phyloP scores from a whole-genome alignment of 73 alveolate species.

The Paramecium pentaurelia region DNA sequence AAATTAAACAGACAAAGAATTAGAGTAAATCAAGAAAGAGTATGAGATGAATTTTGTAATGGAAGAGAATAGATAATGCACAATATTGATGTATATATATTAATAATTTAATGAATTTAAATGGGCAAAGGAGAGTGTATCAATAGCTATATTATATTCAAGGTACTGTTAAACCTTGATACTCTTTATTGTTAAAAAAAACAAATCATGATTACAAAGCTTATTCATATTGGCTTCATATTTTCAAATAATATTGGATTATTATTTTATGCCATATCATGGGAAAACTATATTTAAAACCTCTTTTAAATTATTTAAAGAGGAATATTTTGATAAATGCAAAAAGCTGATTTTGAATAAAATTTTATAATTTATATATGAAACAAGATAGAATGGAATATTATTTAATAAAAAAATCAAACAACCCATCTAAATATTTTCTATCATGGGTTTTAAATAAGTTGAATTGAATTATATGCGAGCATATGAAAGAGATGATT shows the following conservation, averaged over 20 bases:
- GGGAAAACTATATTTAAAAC: no score
- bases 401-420: neutral
- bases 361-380: neutral
- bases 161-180: neutral
- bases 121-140: neutral
- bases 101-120: neutral
- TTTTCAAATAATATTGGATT: no score
- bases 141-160: neutral
- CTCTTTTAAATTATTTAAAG: neutral
- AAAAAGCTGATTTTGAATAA: neutral
- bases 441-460: neutral
- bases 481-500: neutral
- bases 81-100: neutral
- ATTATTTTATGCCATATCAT: no score
- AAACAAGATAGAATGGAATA: neutral
- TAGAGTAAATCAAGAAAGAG: no score
- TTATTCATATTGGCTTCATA: neutral
- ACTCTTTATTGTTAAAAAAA: neutral
- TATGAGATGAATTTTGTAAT: no score
- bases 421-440: neutral
- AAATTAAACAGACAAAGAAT: no score
- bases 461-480: neutral
- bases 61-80: no score
- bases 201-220: conserved; percentile 1
- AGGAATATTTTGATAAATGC: neutral